phyloP scores from a whole-genome alignment of 129 eudicot species.

The Chrysanthemum lavandulifolium region DNA sequence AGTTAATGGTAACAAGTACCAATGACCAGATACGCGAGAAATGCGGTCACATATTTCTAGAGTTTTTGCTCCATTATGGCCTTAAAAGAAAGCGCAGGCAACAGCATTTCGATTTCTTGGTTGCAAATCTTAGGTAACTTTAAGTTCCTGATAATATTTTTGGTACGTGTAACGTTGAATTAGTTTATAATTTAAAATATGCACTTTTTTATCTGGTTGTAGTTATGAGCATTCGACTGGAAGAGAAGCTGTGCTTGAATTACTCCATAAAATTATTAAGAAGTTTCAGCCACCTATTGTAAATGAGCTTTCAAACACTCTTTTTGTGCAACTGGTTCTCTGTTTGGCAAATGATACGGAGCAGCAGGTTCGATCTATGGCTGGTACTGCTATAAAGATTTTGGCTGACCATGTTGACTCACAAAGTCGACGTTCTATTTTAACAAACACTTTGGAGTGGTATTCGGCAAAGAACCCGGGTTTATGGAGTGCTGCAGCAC shows the following conservation, averaged over 20 bases:
- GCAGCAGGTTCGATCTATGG: constrained; percentile 58
- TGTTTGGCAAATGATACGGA: constrained; percentile 76
- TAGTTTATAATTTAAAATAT: background rate
- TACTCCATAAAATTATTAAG: constrained; percentile 66
- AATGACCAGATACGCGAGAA: constrained; percentile 63
- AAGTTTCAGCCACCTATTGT: constrained; percentile 52
- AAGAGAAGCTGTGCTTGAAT: constrained; percentile 84
- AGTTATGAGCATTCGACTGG: constrained; percentile 84
- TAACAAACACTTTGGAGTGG: constrained; percentile 57
- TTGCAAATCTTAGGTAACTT: constrained; percentile 55
- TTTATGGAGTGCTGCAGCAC: constrained; percentile 90
- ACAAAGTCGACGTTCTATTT: constrained; percentile 43
- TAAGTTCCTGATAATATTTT: background rate
- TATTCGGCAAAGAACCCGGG: constrained; percentile 61
- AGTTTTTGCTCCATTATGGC: constrained; percentile 64
- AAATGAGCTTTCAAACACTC: constrained; percentile 45
- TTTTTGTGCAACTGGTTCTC: constrained; percentile 57
- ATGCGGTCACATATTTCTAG: constrained; percentile 69
- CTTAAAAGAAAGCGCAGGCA: constrained; percentile 53
- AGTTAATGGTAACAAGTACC: constrained; percentile 74
- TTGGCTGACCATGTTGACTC: constrained; percentile 53
- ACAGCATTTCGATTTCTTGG: constrained; percentile 69
- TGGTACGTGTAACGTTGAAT: background rate
- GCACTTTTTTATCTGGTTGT: constrained; percentile 15
- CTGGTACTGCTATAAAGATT: constrained; percentile 62